Base-by-base conservation (phyloP, 345 rosid genomes). In the Boechera stricta region DNA sequence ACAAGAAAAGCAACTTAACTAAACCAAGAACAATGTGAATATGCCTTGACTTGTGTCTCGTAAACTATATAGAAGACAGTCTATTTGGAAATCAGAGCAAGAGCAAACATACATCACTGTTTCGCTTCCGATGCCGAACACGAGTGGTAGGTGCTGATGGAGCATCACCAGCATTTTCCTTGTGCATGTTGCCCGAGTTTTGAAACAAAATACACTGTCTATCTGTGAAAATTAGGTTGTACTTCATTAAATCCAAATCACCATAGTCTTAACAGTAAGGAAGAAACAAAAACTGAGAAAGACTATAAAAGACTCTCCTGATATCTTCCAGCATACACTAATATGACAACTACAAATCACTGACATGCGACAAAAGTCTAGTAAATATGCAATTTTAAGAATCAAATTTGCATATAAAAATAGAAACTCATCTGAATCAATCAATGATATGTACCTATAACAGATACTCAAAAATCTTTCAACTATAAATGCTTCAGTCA, bases 61-160 rank as follows among this genome's bases (percentile, higher is more conserved):
- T 18, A 7, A 38, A 10, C 3, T 11, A 39, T 11, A 68, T 18
- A 26, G 16, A 51, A 26, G 28, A 28, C 13, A 74, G 10, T 24
- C 13, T 13, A 49, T 6, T 2, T 16, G 32, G 31, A 36, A 56
- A 58, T 38, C 3, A n/a, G 31, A 32, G 58, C 0, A 66, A 10
- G 61, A 52, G 69, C 1, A 24, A 65, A 76, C 83, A 55, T 72
- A 85, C 96, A 87, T 88, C 96, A 74, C 33, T 84, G 33, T 83
- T 76, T 48, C 93, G 85, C 81, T 70, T 85, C 36, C 96, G 86
- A 65, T 87, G 89, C 39, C 93, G 89, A 74, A 73, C 66, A 62
- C 90, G 86, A 76, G 79, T 51, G 29, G 67, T 44, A 41, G 87
- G 85, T 9, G 91, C 67, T 68, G 86, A 79, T 18, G 85, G 77